A percentile compares a stretch with the other conserved stretches of the same genome.
These are phyloP conservation scores for Bisporella sp. DNA, from an alignment of 2,329 filamentous ascomycete species.

Conservation along the genomic window DNA sequence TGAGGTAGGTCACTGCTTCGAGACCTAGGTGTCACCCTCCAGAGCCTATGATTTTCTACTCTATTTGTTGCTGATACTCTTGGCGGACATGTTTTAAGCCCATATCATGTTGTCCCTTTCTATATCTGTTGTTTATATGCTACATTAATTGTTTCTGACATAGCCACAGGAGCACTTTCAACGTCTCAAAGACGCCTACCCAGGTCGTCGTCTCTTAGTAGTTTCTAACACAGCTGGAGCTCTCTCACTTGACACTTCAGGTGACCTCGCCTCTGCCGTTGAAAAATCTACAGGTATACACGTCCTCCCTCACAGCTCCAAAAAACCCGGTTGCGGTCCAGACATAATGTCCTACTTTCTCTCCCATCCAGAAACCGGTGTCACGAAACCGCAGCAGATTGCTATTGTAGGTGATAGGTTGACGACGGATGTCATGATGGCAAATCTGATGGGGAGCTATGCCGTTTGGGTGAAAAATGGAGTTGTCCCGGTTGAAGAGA, in stretches of 20 bases:
- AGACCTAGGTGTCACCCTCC: no score
- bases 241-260: constrained; percentile 52
- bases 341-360: constrained; percentile 83
- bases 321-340: constrained; percentile 83
- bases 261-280: constrained; percentile 41
- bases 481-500: constrained; percentile 52
- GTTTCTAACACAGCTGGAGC: constrained; percentile 94
- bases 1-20: constrained; percentile 39
- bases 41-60: no score
- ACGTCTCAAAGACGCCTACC: constrained; percentile 65
- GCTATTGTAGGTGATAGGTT: constrained; percentile 86
- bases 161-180: constrained; percentile 56
- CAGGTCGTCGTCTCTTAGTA: constrained; percentile 74
- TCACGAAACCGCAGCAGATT: constrained; percentile 73
- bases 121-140: no score
- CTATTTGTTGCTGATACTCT: no score
- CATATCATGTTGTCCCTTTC: no score
- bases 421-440: constrained; percentile 91
- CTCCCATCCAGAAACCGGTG: constrained; percentile 64
- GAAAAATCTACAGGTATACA: constrained; percentile 62
- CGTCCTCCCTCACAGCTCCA: constrained; percentile 71
- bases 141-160: no score
- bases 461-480: constrained; percentile 84
- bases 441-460: constrained; percentile 88
- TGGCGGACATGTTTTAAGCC: no score